Evolutionary conservation across 495 filamentous ascomycete species (phyloP), one percentile per base, ranked within the genome.

Genomic region (Amphirosellinia nigrospora): DNA sequence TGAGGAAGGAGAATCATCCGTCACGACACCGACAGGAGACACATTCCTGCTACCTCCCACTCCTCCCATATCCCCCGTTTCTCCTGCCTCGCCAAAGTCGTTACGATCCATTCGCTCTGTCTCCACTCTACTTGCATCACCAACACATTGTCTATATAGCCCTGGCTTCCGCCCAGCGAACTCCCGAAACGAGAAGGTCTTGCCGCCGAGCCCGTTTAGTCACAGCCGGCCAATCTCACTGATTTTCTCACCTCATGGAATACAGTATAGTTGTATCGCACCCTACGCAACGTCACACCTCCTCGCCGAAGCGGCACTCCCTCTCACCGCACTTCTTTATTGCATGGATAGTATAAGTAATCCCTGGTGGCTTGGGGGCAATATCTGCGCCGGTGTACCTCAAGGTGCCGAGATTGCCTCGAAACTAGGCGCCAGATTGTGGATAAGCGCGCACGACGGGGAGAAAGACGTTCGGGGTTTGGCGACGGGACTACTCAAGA

Each of bases 371-470:
- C 77, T 91, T 4, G 90, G 90, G 52, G 90, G 90, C 1, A 87
- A 87, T 34, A 83, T 92, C 63, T 83, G 84, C 19, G 77, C 82
- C 3, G 90, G 90, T 13, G 81, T 84, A 19, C 86, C 86, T 7
- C 83, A 84, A 19, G 90, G 90, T 4, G 71, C 84, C 2, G 85
- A 89, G 66, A 88, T 90, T 19, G 89, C 86, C 1, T 76, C 77
- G 8, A 83, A 81, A 28, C 74, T 90, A 5, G 80, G 80, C 39
- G 86, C 90, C 4, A 81, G 80, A 59, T 76, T 80, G 6, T 92
- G 90, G 90, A 84, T 92, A 28, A 83, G 85, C 65, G 87, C 90
- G 1, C 90, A 93, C 50, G 89, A 92, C 71, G 89, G 86, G 16
- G 86, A 86, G 21, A 92, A 91, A 72, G 79, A 86, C 23, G 84